Conservation (phyloP, 2,329 filamentous ascomycete species). For the Clonostachys sp. region DNA sequence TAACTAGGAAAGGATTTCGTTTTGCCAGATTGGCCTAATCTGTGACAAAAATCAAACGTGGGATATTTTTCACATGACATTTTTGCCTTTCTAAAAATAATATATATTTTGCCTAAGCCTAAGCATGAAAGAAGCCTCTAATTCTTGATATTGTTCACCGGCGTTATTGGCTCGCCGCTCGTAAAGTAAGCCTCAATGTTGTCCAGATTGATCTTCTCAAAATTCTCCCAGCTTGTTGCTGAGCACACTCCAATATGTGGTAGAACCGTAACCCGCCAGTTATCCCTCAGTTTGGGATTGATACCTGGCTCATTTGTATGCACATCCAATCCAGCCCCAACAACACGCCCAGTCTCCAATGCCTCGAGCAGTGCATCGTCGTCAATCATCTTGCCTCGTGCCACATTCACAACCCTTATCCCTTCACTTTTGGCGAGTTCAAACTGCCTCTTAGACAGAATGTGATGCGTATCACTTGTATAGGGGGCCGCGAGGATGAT, state of each 20-base stretch:
- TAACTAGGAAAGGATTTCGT: too few relatives aligned
- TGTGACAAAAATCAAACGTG: too few relatives aligned
- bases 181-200: slow-evolving; percentile 7
- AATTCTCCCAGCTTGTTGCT: slow-evolving; percentile 8
- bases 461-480: slow-evolving; percentile 7
- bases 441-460: slow-evolving; percentile 4
- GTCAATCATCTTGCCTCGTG: slow-evolving; percentile 10
- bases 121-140: not conserved
- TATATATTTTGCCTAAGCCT: not conserved
- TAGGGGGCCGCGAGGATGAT: slow-evolving; percentile 17
- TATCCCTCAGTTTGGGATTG: slow-evolving; percentile 7
- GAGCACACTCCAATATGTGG: slow-evolving; percentile 10
- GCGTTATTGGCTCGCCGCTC: slow-evolving; percentile 6
- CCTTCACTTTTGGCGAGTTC: slow-evolving; percentile 6
- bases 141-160: slow-evolving; percentile 5
- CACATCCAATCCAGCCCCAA: slow-evolving; percentile 9
- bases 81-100: too few relatives aligned
- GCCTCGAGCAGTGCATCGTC: slow-evolving; percentile 10
- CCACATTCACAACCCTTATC: slow-evolving; percentile 10
- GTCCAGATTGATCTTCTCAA: slow-evolving; percentile 7
- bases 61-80: too few relatives aligned
- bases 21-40: too few relatives aligned
- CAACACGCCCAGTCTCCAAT: slow-evolving; percentile 5
- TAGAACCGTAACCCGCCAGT: slow-evolving; percentile 7
- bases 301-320: slow-evolving; percentile 9